These are phyloP conservation scores for Guyanaporus albipodus DNA, from an alignment of 768 basidiomycete genomes.

Conservation along the genomic window DNA sequence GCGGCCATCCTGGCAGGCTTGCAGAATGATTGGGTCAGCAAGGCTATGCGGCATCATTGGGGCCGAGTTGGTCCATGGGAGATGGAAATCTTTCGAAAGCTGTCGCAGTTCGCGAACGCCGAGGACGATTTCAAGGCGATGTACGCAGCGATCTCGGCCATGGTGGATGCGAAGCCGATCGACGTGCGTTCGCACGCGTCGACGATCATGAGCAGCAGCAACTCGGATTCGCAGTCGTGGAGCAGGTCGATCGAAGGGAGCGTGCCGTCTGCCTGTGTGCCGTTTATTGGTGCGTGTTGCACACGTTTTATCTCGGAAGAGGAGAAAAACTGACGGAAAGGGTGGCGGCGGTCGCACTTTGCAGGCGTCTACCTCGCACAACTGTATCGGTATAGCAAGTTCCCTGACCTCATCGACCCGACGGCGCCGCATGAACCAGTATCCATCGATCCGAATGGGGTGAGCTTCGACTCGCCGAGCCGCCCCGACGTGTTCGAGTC, in stretches of 20 bases:
- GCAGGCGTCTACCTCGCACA: constrained; percentile 76
- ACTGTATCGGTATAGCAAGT: constrained; percentile 55
- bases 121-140: constrained; percentile 73
- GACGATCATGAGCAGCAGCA: constrained; percentile 47
- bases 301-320: too few relatives aligned
- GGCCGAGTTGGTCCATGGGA: constrained; percentile 66
- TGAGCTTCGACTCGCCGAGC: constrained; percentile 63
- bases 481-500: constrained; percentile 78
- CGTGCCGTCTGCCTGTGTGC: constrained; percentile 62
- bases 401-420: constrained; percentile 82
- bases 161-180: constrained; percentile 63
- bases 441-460: constrained; percentile 56
- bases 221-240: constrained; percentile 38
- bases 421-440: constrained; percentile 71
- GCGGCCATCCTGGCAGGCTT: constrained; percentile 79
- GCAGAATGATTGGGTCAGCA: constrained; percentile 61
- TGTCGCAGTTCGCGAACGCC: constrained; percentile 61
- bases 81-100: constrained; percentile 64
- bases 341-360: too few relatives aligned
- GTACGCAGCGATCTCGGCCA: constrained; percentile 56
- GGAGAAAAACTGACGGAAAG: background rate
- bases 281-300: constrained; percentile 65
- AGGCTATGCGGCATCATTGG: constrained; percentile 67
- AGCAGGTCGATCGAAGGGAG: constrained; percentile 40
- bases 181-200: constrained; percentile 51